phyloP scores from a whole-genome alignment of 345 rosid genomes.

The Sisymbrium altissimum region DNA sequence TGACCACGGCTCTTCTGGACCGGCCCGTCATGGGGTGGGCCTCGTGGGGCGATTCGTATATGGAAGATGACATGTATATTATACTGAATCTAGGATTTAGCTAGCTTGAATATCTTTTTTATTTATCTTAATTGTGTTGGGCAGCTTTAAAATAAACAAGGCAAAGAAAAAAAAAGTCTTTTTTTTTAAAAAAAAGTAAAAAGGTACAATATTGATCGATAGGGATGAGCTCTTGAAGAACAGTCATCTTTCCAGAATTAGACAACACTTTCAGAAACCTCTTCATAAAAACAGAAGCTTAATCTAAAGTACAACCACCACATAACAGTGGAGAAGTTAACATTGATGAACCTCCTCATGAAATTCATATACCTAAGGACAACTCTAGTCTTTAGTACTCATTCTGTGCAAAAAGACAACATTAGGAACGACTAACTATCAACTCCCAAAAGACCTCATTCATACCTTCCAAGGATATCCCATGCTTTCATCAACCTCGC shows the following conservation, averaged over 20 bases:
- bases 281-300: constrained; percentile 24
- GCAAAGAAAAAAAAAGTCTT: not conserved
- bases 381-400: constrained; percentile 25
- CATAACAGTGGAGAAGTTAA: not conserved
- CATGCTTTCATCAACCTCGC: constrained; percentile 59
- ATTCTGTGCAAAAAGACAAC: constrained; percentile 21
- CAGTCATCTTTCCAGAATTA: constrained; percentile 6
- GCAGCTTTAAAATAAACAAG: not conserved
- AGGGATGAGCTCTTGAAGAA: not conserved
- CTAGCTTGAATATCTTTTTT: not conserved
- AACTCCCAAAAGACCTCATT: constrained; percentile 11
- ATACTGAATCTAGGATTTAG: not conserved
- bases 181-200: not conserved
- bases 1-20: not conserved
- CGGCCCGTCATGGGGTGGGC: not conserved
- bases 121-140: not conserved
- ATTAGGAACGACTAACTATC: constrained; percentile 9
- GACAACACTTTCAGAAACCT: constrained; percentile 15
- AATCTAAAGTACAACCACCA: constrained; percentile 4
- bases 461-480: constrained; percentile 58
- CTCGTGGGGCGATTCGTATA: not conserved
- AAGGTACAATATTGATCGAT: constrained; percentile 4
- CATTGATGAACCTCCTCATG: constrained; percentile 14
- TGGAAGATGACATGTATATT: not conserved
- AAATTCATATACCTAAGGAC: constrained; percentile 27